Base-by-base conservation (phyloP, 208 protist genomes). In the Leishmania mexicana region DNA sequence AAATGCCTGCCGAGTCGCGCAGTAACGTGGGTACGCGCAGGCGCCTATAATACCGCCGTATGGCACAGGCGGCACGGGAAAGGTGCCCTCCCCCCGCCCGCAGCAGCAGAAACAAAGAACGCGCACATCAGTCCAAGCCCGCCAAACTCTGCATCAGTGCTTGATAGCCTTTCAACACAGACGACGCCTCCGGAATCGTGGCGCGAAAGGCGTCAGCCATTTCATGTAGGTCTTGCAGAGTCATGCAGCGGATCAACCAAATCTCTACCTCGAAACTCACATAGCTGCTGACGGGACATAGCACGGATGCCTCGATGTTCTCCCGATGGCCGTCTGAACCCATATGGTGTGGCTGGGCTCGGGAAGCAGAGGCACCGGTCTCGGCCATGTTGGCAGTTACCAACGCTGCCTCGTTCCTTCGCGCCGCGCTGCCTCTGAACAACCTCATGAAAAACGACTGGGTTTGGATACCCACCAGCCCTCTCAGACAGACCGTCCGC, bases 171-270 rank as follows among this genome's bases (percentile, higher is more conserved):
- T 42, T 78, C 7, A 49, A 24, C n/a, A 49, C 40, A 28, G 19
- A 10, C 8, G 19, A n/a, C 8, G 45, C 31, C 45, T 76, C 72
- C 0, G 72, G 58, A 38, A 78, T 8, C 11, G 79, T 35, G 21
- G 35, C 57, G 10, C 72, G 72, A 35, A 82, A 60, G 45, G 72
- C 58, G n/a, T 74, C 35, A 11, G 53, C 60, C 71, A 82, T 47
- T 49, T 73, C 58, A 3, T 38, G 45, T 38, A 79, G 31, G 42
- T 79, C 72, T 19, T 35, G 19, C 15, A 31, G 47, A 8, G 72
- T 76, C 72, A 83, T 83, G 73, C n/a, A 51, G 24, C 80, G 80
- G 15, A 83, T 31, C 49, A 78, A n/a, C 80, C 80, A 83, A 75
- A 79, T 49, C 35, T 83, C 80, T 40, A 1, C 35, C 24, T 40